A percentile compares a stretch with the other conserved stretches of the same genome.
These are phyloP conservation scores for Agapanthus africanus DNA, from an alignment of 106 monocot species.

Conservation along the genomic window DNA sequence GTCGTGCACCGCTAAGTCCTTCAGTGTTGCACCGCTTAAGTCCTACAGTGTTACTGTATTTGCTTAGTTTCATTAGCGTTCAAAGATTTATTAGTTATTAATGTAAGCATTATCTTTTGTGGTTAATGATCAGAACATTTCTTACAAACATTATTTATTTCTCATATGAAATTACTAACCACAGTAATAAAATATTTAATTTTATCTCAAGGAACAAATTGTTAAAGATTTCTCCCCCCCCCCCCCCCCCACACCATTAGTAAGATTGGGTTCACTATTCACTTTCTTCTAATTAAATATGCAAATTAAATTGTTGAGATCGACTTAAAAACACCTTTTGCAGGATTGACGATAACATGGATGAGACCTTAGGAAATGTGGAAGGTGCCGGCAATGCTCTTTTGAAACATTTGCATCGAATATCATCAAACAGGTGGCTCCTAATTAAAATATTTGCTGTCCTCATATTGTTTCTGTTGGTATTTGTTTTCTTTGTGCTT, in stretches of 20 bases:
- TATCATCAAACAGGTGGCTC: constrained; percentile 13
- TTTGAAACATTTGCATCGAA: constrained; percentile 16
- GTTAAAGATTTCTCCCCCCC: no score
- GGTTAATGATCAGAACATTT: not conserved
- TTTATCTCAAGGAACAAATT: not conserved
- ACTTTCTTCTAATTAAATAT: constrained; percentile 1
- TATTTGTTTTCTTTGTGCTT: constrained; percentile 11
- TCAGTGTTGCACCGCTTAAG: not conserved
- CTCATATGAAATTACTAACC: no score
- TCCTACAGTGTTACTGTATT: not conserved
- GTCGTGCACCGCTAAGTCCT: no score
- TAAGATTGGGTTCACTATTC: not conserved
- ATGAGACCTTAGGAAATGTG: constrained; percentile 23
- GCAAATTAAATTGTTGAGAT: not conserved
- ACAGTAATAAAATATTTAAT: no score
- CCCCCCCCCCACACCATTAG: not conserved
- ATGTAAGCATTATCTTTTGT: not conserved
- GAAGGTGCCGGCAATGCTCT: constrained; percentile 23
- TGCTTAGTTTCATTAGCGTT: not conserved
- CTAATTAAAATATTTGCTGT: constrained; percentile 12
- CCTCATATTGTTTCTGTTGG: constrained; percentile 9
- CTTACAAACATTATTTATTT: no score
- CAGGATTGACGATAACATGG: constrained; percentile 36
- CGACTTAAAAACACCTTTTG: not conserved
- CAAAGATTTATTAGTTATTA: not conserved